Evolutionary conservation across 768 basidiomycete species (phyloP).

Genomic region (Hebeloma cylindrosporum): DNA sequence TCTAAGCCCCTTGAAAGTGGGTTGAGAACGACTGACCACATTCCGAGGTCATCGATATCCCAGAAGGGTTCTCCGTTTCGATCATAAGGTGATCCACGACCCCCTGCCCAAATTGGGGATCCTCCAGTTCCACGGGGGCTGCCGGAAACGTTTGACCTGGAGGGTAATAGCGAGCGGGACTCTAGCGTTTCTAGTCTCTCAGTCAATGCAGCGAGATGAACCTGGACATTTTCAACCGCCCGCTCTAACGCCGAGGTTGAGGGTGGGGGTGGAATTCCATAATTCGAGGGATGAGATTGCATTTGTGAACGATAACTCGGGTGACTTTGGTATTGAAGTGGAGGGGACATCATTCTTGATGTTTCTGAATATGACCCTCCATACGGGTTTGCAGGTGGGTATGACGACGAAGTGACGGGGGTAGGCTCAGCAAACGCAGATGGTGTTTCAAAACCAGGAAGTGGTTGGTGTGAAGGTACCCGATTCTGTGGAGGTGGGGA

Average conservation of each 20-base stretch:
- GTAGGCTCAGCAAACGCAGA: slow-evolving; percentile 66
- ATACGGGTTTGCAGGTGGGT: slow-evolving; percentile 37
- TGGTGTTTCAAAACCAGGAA: slow-evolving; percentile 66
- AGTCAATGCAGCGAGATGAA: slow-evolving; percentile 76
- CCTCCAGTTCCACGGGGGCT: slow-evolving; percentile 37
- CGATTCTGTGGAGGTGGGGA: slow-evolving; percentile 45
- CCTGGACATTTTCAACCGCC: slow-evolving; percentile 78
- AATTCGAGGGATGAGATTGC: slow-evolving; percentile 33
- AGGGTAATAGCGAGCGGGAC: slow-evolving; percentile 39
- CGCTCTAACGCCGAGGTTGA: slow-evolving; percentile 63
- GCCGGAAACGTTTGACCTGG: slow-evolving; percentile 40
- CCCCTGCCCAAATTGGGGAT: slow-evolving; percentile 37
- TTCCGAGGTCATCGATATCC: slow-evolving; percentile 80
- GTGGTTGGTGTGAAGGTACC: slow-evolving; percentile 69
- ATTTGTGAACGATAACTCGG: slow-evolving; percentile 35
- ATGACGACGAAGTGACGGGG: slow-evolving; percentile 39
- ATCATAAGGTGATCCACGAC: slow-evolving; percentile 43
- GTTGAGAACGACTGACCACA: slow-evolving; percentile 75
- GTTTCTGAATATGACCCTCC: slow-evolving; percentile 39
- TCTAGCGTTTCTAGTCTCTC: slow-evolving; percentile 80
- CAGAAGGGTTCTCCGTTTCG: slow-evolving; percentile 41
- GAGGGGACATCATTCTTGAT: slow-evolving; percentile 38
- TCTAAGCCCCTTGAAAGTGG: slow-evolving; percentile 57
- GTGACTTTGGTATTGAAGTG: slow-evolving; percentile 35
- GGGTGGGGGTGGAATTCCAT: slow-evolving; percentile 41